Conservation (phyloP, 2,329 filamentous ascomycete species). For the Fusarium palustre region DNA sequence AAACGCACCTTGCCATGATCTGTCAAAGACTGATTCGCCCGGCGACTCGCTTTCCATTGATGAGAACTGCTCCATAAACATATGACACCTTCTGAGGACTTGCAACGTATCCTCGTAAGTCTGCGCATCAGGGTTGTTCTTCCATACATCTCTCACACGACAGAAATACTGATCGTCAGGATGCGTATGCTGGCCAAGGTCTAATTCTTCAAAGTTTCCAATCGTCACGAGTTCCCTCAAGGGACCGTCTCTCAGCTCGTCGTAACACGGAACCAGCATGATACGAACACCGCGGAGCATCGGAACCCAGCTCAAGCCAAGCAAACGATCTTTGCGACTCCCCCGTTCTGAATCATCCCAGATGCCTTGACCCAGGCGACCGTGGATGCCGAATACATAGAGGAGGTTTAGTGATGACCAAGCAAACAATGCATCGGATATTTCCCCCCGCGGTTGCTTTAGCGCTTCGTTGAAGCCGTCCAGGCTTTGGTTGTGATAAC, state of each 20-base stretch:
- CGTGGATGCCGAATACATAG: not conserved
- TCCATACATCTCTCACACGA: not conserved
- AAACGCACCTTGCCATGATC: not conserved
- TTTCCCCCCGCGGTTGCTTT: rapidly evolving
- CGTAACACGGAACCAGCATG: not conserved
- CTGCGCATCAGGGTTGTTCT: not conserved
- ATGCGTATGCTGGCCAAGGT: not conserved
- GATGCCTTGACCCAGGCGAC: constrained; percentile 2
- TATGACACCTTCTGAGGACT: not conserved
- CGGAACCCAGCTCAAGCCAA: constrained; percentile 8
- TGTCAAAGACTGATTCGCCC: not conserved
- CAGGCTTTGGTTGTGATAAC: not conserved
- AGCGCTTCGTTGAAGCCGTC: not conserved
- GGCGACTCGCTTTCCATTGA: not conserved
- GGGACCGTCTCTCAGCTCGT: rapidly evolving
- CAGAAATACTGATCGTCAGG: not conserved
- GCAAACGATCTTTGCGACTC: not conserved
- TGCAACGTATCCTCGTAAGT: not conserved
- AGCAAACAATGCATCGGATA: not conserved
- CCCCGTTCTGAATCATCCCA: constrained; percentile 1
- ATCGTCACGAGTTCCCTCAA: not conserved
- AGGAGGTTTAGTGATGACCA: constrained; percentile 16
- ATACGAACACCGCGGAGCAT: constrained; percentile 1
- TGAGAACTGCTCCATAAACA: constrained; percentile 11
- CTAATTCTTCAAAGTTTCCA: not conserved